Evolutionary conservation across 768 basidiomycete species (phyloP).

Genomic region (Lactifluus hygrophoroides): DNA sequence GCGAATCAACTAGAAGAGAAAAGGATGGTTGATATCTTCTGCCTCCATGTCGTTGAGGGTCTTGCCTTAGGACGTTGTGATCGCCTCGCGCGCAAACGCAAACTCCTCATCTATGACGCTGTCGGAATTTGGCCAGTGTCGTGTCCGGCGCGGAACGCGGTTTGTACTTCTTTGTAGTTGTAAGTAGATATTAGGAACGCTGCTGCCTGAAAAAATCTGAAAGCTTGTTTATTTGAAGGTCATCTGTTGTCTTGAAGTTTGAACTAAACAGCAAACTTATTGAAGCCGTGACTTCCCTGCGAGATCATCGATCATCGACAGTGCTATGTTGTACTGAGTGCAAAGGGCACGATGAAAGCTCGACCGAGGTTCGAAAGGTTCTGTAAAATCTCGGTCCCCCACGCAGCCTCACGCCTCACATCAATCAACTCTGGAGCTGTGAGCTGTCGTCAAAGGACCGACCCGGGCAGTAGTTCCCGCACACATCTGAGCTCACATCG

Average conservation of each 20-base stretch:
- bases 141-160: constrained; percentile 29
- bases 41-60: constrained; percentile 22
- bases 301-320: too few relatives aligned
- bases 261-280: constrained; percentile 29
- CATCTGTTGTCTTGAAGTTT: too few relatives aligned
- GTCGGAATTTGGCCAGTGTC: constrained; percentile 27
- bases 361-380: too few relatives aligned
- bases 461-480: too few relatives aligned
- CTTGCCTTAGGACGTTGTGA: constrained; percentile 30
- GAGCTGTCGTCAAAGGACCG: too few relatives aligned
- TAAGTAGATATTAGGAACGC: constrained; percentile 32
- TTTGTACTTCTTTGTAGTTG: constrained; percentile 25
- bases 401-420: too few relatives aligned
- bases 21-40: constrained; percentile 22
- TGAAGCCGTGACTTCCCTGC: constrained; percentile 27
- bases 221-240: too few relatives aligned
- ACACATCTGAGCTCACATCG: too few relatives aligned
- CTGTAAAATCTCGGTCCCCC: too few relatives aligned
- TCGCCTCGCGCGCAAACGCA: constrained; percentile 31
- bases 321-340: too few relatives aligned
- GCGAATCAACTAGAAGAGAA: not conserved
- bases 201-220: constrained; percentile 30
- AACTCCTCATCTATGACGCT: constrained; percentile 32
- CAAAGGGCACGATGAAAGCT: too few relatives aligned
- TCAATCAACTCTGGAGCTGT: too few relatives aligned